Evolutionary conservation across 495 filamentous ascomycete species (phyloP), one percentile per base, ranked within the genome.

Genomic region (Astrothelium subdiscretum): DNA sequence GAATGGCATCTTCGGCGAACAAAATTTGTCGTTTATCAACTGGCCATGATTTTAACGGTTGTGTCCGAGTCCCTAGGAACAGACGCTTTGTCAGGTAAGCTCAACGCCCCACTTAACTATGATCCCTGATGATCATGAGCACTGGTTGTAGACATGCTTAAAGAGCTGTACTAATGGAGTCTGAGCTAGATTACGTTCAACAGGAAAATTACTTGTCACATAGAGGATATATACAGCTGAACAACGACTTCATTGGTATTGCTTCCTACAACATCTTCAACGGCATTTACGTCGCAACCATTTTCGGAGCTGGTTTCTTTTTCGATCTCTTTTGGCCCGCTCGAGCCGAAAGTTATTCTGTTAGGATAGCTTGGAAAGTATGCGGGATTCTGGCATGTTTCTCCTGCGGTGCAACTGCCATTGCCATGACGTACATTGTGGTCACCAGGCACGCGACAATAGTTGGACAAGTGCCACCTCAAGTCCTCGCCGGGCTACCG

Each of bases 291-390:
- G 76, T 81, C 0, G 80, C 78, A 1, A 77, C 74, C 32, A 78
- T 82, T 63, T 82, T 82, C 67, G 79, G 80, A 27, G 75, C 72
- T 11, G 80, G 72, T 6, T 81, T 81, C 69, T 81, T 81, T 74
- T 80, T 80, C 63, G 80, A 81, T 59, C 72, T 82, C 4, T 79
- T 80, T 66, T 80, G 77, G 78, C 78, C 80, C 3, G 77, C 79
- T 35, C 73, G 79, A 11, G 63, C 71, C 10, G 79, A 82, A 67
- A 74, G 69, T n/a, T 63, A 59, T 35, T 58, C 66, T 48, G 78
- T 80, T 0, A 71, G 73, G 38, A 61, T 77, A 18, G 75, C 78
- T 5, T 82, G 79, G 80, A 77, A 74, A 59, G 72, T 77, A 12
- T 78, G 71, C 58, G 73, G 76, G 0, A 70, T 79, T 1, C 59